Percentiles rank a stretch among this genome's conserved stretches.
Evolutionary conservation across 202 grass and related monocot genomes (phyloP).

Genomic region (Zizania palustris): DNA sequence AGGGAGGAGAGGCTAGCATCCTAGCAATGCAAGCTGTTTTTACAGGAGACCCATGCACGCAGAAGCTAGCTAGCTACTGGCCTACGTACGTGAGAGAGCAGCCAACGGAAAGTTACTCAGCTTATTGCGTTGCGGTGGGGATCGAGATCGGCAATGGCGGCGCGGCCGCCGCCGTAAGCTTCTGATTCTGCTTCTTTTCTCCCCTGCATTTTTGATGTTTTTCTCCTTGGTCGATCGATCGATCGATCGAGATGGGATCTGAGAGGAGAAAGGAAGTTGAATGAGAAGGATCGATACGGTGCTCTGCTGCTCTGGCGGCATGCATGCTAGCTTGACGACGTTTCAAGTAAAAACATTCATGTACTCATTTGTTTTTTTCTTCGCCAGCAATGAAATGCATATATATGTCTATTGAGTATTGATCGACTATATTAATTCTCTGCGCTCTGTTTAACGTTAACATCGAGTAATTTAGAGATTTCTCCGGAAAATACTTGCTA

Average conservation of each 20-base stretch:
- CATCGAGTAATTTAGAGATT: not conserved
- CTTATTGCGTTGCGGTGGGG: not conserved
- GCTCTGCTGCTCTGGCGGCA: not conserved
- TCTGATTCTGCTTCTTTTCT: constrained; percentile 52
- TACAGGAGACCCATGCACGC: not conserved
- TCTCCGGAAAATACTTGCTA: not conserved
- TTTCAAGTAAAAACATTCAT: constrained; percentile 40
- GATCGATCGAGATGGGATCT: not conserved
- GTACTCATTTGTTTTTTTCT: constrained; percentile 36
- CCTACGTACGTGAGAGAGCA: not conserved
- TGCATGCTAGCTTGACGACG: constrained; percentile 6
- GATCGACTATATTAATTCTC: no score
- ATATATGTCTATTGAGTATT: constrained; percentile 34
- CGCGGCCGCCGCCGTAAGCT: constrained; percentile 18
- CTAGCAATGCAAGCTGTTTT: not conserved
- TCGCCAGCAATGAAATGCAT: constrained; percentile 27
- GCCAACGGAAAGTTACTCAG: not conserved
- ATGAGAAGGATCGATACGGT: constrained; percentile 30
- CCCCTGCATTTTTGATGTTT: not conserved
- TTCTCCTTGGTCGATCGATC: no score
- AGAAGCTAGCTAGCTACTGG: not conserved
- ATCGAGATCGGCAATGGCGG: constrained; percentile 1
- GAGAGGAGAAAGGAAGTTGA: constrained; percentile 45
- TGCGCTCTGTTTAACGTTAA: not conserved
- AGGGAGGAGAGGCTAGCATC: no score